phyloP scores from a whole-genome alignment of 495 filamentous ascomycete species.

The Melanomma pulvis-pyrius region DNA sequence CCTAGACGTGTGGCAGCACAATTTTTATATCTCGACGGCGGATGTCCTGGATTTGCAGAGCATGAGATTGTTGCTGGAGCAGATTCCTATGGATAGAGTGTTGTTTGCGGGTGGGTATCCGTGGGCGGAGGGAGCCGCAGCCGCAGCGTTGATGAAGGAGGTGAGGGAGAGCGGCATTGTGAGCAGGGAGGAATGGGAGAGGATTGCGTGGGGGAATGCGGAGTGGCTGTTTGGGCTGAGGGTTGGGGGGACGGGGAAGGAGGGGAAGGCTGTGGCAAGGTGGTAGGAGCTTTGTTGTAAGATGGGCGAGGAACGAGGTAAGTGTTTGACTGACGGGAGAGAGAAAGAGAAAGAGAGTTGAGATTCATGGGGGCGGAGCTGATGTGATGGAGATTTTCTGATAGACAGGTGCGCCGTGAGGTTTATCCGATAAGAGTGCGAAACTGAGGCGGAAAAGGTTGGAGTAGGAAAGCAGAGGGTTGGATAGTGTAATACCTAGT shows the following conservation, averaged over 20 bases:
- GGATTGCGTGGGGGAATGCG: conserved; percentile 60
- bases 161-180: conserved; percentile 54
- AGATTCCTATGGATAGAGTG: conserved; percentile 52
- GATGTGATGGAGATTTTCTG: too few relatives aligned
- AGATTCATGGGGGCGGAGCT: too few relatives aligned
- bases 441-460: background rate
- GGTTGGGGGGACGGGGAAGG: conserved; percentile 1
- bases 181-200: conserved; percentile 53
- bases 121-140: conserved; percentile 50
- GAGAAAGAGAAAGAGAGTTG: too few relatives aligned
- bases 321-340: too few relatives aligned
- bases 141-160: conserved; percentile 44
- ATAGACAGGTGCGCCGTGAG: too few relatives aligned
- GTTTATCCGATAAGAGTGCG: too few relatives aligned
- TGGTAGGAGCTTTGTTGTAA: background rate
- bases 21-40: conserved; percentile 49
- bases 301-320: too few relatives aligned
- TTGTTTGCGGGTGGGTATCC: conserved; percentile 66
- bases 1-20: conserved; percentile 48
- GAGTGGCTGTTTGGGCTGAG: conserved; percentile 54
- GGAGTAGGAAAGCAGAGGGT: background rate
- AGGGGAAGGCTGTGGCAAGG: background rate
- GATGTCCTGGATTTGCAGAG: conserved; percentile 47
- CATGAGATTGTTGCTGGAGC: conserved; percentile 48
- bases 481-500: background rate